Evolutionary conservation across 495 filamentous ascomycete species (phyloP).

Genomic region (Trichoderma gamsii): DNA sequence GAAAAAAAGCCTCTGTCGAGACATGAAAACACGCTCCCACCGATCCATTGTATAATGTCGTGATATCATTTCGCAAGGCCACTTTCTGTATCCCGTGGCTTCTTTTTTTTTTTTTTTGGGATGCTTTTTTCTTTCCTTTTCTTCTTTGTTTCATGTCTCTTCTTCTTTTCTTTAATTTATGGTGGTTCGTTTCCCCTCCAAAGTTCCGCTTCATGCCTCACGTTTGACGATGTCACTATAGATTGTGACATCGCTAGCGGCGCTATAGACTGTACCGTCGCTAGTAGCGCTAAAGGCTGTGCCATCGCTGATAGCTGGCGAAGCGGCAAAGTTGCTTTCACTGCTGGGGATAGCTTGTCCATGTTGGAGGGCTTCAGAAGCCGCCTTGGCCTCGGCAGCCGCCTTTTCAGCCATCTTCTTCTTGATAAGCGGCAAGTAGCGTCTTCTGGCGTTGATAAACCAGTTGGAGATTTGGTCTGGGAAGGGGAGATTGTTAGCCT

Average conservation of each 20-base stretch:
- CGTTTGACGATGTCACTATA: slow-evolving; percentile 19
- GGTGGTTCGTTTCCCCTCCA: neutral
- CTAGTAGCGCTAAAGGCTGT: slow-evolving; percentile 30
- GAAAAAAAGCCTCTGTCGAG: no score
- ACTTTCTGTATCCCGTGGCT: no score
- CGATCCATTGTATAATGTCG: no score
- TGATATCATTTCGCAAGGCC: no score
- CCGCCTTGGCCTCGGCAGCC: no score
- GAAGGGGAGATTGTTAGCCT: slow-evolving; percentile 18
- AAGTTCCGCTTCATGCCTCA: neutral
- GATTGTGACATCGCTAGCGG: slow-evolving; percentile 34
- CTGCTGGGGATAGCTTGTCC: slow-evolving; percentile 15
- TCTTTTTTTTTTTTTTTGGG: no score
- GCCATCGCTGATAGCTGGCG: slow-evolving; percentile 34
- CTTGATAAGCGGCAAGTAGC: slow-evolving; percentile 23
- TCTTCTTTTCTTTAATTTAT: neutral
- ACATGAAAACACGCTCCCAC: no score
- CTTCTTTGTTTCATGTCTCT: neutral
- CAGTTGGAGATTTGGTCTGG: slow-evolving; percentile 77
- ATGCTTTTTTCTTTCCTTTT: no score
- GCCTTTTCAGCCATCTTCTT: no score
- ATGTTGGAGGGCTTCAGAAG: slow-evolving; percentile 26
- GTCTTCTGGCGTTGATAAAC: slow-evolving; percentile 88
- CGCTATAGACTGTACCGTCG: slow-evolving; percentile 30
- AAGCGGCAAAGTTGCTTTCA: slow-evolving; percentile 21